Base-by-base conservation (phyloP, 2,329 filamentous ascomycete genomes). In the Colletotrichum sp. region DNA sequence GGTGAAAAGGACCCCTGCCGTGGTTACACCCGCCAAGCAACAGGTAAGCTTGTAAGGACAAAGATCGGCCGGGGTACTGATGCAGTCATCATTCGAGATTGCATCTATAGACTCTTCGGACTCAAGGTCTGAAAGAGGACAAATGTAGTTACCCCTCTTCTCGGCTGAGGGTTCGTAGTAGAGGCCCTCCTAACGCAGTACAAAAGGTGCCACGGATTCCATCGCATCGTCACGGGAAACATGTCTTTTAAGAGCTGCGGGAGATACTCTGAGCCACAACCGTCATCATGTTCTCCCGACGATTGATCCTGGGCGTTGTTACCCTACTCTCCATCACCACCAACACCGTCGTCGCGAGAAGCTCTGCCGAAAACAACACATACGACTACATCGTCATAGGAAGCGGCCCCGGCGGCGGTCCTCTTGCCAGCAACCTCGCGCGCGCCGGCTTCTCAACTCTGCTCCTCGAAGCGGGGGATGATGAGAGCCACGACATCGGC, bases 311-410 rank as follows among this genome's bases (percentile, higher is more conserved):
- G 16, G 29, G 19, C 16, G 12, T 32, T 8, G 27, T 4, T 8
- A 30, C 59, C 29, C 13, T 49, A 8, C 19, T 69, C 4, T n/a
- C 69, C n/a, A 13, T 16, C 25, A 39, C 7, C 6, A 12, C 34
- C 6, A 29, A 13, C 8, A 8, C 32, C 16, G 30, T 55, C n/a
- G 30, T 34, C 32, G 32, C 32, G 13, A 34, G 6, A 34, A 13
- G 32, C 15, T 34, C 13, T 11, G 22, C 49, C 27, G 30, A 64
- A 27, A 34, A 66, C 19, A 34, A 22, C 19, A 34, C 30, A 4
- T 92, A 91, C 77, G 91, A 92, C 78, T 92, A 91, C 82, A 85
- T 92, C 11, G 86, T 92, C 19, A 87, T 92, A 39, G 90, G 91
- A 8, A 90, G 89, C 19, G 90, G 90, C 3, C 85, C 90, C 4